Conservation (phyloP, 2,329 filamentous ascomycete genomes). For the Cladophialophora chaetospira region DNA sequence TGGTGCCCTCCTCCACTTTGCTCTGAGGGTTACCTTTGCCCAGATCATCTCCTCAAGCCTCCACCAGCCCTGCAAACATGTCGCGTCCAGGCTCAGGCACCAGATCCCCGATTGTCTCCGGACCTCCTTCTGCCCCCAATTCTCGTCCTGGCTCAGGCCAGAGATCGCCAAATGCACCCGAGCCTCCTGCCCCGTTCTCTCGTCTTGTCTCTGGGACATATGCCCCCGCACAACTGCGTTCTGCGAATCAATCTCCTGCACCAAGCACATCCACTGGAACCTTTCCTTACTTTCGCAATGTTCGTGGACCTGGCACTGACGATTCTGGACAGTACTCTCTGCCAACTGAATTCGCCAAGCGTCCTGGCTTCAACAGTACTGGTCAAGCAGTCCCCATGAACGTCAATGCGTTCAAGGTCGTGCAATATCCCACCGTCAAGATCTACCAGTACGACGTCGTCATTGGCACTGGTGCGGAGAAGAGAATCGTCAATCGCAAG, state of each 20-base stretch:
- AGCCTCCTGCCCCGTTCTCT: not conserved
- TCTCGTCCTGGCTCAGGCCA: too few relatives aligned
- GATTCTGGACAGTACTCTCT: slow-evolving; percentile 37
- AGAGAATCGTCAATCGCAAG: slow-evolving; percentile 69
- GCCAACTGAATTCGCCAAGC: slow-evolving; percentile 42
- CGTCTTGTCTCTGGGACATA: not conserved
- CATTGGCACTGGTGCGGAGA: slow-evolving; percentile 65
- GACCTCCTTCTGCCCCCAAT: not conserved
- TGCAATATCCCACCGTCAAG: slow-evolving; percentile 58
- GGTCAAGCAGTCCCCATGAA: slow-evolving; percentile 59
- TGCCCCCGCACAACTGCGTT: not conserved
- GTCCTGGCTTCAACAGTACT: slow-evolving; percentile 60
- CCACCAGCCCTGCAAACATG: not conserved
- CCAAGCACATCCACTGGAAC: not conserved
- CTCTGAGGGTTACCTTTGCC: not conserved
- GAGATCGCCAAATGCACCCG: too few relatives aligned
- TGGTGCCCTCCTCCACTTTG: not conserved
- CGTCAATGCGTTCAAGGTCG: slow-evolving; percentile 77
- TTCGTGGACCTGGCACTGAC: slow-evolving; percentile 37
- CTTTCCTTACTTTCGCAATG: slow-evolving; percentile 32
- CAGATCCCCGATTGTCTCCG: not conserved
- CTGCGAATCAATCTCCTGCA: not conserved
- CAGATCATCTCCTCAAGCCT: not conserved
- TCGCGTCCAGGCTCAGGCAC: not conserved
- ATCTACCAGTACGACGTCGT: slow-evolving; percentile 83